Evolutionary conservation across 139 green algal genomes (phyloP), one percentile per base, ranked within the genome.

Genomic region (Chlorella sp.): DNA sequence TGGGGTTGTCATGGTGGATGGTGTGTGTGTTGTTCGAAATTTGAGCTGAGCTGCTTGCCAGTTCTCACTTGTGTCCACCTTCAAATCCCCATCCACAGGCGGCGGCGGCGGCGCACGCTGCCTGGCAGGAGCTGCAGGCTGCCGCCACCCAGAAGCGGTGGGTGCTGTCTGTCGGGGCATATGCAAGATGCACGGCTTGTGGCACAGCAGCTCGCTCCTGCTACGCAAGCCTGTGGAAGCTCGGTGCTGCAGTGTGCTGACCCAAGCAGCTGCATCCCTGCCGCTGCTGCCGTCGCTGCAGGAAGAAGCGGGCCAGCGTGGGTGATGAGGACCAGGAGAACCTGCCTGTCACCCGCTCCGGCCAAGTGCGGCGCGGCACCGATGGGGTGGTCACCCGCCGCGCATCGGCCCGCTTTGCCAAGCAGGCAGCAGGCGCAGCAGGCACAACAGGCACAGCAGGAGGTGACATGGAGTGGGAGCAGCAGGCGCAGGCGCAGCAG

Each of bases 91-190:
- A 54, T 11, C 11, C 24, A 16, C 76, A 82, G 54, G 76, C 56
- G 20, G 76, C 76, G 11, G 76, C 51, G 9, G 51, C 76, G 36
- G 76, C 76, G 13, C 76, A 82, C 6, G 40, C 54, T 9, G 76
- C 76, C 38, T 82, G 76, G 76, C 56, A 70, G 76, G 76, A 82
- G 76, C 76, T 81, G 51, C 76, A 81, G 76, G 56, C 51, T 16
- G 51, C 51, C 24, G 51, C 40, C 26, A 68, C n/a, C 17, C 54
- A 73, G n/a, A 82, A 72, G 36, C 38, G 58, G 76, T 82, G 76
- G 26, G 76, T 60, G 22, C 8, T 11, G 11, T 7, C 11, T 7
- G 7, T 17, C 8, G 46, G 8, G 11, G 46, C 46, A 11, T 7
- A 54, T 54, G 46, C 46, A 54, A 54, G 7, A 11, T n/a, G n/a